phyloP scores from a whole-genome alignment of 2,329 filamentous ascomycete species.

The Cryphonectria parasitica region DNA sequence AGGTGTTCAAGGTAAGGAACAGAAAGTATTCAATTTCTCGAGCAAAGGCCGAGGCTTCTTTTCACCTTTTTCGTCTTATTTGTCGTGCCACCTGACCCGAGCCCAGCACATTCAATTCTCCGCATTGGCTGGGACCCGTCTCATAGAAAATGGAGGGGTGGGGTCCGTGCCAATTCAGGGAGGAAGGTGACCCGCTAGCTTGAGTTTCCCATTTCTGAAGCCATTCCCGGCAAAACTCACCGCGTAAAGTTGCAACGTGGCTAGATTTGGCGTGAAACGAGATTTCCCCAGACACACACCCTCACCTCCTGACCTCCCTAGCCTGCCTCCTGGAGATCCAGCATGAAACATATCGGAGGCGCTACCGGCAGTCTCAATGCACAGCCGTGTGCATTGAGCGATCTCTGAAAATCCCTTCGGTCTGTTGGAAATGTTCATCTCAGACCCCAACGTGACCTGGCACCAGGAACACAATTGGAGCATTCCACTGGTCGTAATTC shows the following conservation, averaged over 20 bases:
- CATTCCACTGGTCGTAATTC: neutral
- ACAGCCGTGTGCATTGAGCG: neutral
- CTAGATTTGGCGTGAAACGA: neutral
- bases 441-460: neutral
- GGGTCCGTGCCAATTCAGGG: constrained; percentile 2
- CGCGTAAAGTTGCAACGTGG: constrained; percentile 13
- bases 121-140: neutral
- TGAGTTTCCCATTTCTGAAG: neutral
- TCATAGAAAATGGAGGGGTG: neutral
- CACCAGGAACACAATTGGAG: neutral
- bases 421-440: neutral
- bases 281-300: neutral
- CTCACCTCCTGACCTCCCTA: neutral
- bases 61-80: neutral
- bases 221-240: constrained; percentile 9
- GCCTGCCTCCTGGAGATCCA: neutral
- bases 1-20: neutral
- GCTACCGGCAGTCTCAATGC: neutral
- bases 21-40: neutral
- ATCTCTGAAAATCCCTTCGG: neutral
- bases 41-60: neutral
- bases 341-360: constrained; percentile 4
- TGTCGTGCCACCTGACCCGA: constrained; percentile 5
- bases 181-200: neutral
- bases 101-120: constrained; percentile 1